Evolutionary conservation across 805 yeast genomes (phyloP).

Genomic region (Ogataea saltuana): DNA sequence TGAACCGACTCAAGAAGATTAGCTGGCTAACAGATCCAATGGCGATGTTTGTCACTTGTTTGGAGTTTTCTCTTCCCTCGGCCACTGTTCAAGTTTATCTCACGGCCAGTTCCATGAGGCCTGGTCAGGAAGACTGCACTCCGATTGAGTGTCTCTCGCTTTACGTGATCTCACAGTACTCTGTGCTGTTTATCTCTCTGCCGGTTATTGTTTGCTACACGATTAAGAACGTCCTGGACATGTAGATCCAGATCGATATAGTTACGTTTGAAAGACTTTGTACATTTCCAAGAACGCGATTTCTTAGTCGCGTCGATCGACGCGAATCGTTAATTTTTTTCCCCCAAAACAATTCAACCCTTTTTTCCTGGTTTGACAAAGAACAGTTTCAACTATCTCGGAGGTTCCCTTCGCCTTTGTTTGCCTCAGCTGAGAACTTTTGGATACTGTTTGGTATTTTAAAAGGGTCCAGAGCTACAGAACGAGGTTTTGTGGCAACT

Average conservation of each 20-base stretch:
- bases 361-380: not conserved
- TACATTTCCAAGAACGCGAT: too few relatives aligned
- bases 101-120: conserved; percentile 57
- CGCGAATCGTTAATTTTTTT: conserved; percentile 5
- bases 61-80: conserved; percentile 55
- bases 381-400: not conserved
- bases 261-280: not conserved
- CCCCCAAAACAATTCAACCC: not conserved
- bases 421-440: too few relatives aligned
- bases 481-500: too few relatives aligned
- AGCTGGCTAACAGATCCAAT: conserved; percentile 49
- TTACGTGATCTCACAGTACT: conserved; percentile 50
- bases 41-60: conserved; percentile 45
- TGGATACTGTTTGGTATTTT: too few relatives aligned
- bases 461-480: too few relatives aligned
- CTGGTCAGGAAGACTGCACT: conserved; percentile 41
- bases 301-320: conserved; percentile 15
- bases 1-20: conserved; percentile 44
- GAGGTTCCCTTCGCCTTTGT: too few relatives aligned
- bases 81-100: conserved; percentile 61
- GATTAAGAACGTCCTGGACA: conserved; percentile 32
- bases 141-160: conserved; percentile 60
- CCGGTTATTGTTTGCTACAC: conserved; percentile 52
- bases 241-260: conserved; percentile 4
- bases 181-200: conserved; percentile 44